These are phyloP conservation scores for Micractinium conductrix DNA, from an alignment of 139 green algal species.

Conservation along the genomic window DNA sequence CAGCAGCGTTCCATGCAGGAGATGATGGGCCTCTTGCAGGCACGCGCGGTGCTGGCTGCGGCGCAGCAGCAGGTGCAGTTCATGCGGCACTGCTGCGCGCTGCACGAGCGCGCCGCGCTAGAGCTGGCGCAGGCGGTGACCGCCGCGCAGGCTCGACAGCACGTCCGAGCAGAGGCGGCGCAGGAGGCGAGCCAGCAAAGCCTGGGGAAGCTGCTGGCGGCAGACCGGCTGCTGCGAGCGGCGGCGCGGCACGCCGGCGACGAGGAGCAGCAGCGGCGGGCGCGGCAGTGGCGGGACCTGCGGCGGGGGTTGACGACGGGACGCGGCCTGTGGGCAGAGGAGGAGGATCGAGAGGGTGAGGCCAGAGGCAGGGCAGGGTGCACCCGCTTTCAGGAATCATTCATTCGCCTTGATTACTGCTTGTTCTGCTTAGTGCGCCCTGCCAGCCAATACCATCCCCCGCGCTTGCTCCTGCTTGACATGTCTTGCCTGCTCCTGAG, in stretches of 20 bases:
- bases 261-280: conserved; percentile 33
- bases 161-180: neutral
- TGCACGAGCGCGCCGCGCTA: neutral
- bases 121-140: neutral
- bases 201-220: neutral
- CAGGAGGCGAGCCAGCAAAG: conserved; percentile 1
- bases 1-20: conserved; percentile 13
- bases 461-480: too few species aligned
- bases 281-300: conserved; percentile 43
- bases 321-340: conserved; percentile 50
- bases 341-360: conserved; percentile 16
- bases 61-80: conserved; percentile 31
- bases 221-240: conserved; percentile 6
- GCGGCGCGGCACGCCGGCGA: conserved; percentile 30
- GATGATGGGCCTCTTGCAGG: conserved; percentile 1
- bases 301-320: conserved; percentile 41
- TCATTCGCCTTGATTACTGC: too few species aligned
- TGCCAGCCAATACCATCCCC: too few species aligned
- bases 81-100: conserved; percentile 14
- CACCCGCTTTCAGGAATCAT: too few species aligned
- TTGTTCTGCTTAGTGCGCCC: too few species aligned
- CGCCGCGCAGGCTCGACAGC: neutral
- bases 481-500: too few species aligned
- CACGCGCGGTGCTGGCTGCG: neutral
- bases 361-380: too few species aligned